Evolutionary conservation across 2,329 filamentous ascomycete genomes (phyloP), one percentile per base, ranked within the genome.

Genomic region (Fusarium chlamydosporum): DNA sequence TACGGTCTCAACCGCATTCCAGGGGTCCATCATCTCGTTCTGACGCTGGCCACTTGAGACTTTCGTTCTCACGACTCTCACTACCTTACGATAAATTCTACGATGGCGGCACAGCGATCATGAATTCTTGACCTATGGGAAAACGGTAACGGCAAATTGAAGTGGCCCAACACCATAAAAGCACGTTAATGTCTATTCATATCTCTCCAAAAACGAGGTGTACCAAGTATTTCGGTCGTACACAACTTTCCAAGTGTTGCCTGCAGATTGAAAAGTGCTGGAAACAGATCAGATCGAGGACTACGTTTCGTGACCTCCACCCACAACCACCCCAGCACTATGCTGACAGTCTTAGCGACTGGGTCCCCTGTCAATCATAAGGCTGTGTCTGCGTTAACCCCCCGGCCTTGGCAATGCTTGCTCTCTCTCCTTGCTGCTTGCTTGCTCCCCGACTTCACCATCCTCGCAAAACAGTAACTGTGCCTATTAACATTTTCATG

Each of bases 301-400:
- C 65, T 42, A 56, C 56, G 57, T 23, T 60, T 58, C 47, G 26
- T 63, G 23, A 57, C 13, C 31, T 31, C 34, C 31, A 37, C 40
- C 23, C 23, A 38, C 48, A 48, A 34, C 51, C 52, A 54, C 41
- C 51, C 47, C n/a, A 18, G 26, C 34, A 40, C 33, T 23, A 18
- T 57, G 71, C 68, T 73, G 67, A 67, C 69, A 46, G 46, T 58
- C 51, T 66, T 64, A 65, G 35, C 45, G 60, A 51, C 52, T 46
- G 37, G 42, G 23, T 35, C 55, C 66, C 69, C 61, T 71, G 71
- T 57, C 60, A 60, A 48, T 60, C 55, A 65, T 74, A 74, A 66
- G 71, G 71, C 68, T 72, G 47, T 73, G 70, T 67, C 65, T 64
- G 61, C 70, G 57, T 48, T 43, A 31, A 65, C 61, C 67, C 56